phyloP scores from a whole-genome alignment of 2,329 filamentous ascomycete species.

The Pseudogymnoascus sp. region DNA sequence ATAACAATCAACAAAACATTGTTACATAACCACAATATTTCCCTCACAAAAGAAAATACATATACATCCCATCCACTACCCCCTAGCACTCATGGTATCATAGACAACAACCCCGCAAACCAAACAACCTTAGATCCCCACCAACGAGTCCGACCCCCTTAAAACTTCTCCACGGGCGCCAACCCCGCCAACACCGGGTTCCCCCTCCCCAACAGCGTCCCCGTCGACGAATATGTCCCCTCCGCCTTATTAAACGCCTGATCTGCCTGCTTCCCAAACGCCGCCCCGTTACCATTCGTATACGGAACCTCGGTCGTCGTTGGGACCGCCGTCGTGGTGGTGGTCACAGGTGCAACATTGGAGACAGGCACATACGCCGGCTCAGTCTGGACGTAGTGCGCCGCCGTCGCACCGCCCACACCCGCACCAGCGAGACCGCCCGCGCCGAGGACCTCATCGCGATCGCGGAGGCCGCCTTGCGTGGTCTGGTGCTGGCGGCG shows the following conservation, averaged over 20 bases:
- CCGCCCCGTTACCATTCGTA: background rate
- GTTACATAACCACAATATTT: no score
- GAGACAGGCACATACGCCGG: background rate
- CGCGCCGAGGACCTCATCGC: background rate
- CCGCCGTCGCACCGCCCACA: background rate
- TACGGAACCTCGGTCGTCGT: background rate
- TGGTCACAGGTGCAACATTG: background rate
- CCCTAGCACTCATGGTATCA: background rate
- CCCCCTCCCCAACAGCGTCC: background rate
- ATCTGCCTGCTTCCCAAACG: background rate
- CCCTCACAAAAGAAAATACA: background rate
- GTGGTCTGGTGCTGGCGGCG: constrained; percentile 41
- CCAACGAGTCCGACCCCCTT: no score
- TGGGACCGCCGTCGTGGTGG: background rate
- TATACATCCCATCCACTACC: background rate
- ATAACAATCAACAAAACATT: background rate
- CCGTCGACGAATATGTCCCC: background rate
- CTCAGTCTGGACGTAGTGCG: background rate
- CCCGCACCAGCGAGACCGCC: background rate
- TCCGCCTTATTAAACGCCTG: background rate
- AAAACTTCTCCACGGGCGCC: background rate
- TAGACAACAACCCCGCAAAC: no score
- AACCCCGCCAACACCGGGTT: background rate
- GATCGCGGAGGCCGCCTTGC: constrained; percentile 20
- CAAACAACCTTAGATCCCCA: no score